Percentiles rank a stretch among this genome's conserved stretches.
These are phyloP conservation scores for Lachnellula subtilissima DNA, from an alignment of 2,329 filamentous ascomycete genomes.

Conservation along the genomic window DNA sequence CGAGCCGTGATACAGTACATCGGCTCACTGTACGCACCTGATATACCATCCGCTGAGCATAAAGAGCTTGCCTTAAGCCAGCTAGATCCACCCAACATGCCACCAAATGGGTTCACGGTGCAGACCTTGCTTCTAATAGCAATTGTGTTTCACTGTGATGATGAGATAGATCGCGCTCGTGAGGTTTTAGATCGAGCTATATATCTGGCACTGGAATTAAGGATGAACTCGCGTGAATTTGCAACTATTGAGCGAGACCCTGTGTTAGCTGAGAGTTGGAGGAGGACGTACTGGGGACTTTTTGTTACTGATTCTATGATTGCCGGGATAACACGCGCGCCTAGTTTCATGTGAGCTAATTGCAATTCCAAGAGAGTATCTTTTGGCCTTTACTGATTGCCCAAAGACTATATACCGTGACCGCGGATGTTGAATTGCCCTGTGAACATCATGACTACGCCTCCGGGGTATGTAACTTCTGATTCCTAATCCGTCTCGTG, in stretches of 20 bases:
- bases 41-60: constrained; percentile 31
- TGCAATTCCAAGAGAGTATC: neutral
- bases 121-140: constrained; percentile 37
- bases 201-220: constrained; percentile 53
- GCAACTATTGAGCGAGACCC: constrained; percentile 37
- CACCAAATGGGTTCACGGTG: constrained; percentile 31
- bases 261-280: constrained; percentile 37
- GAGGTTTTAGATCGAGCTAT: constrained; percentile 44
- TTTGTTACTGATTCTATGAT: constrained; percentile 29
- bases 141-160: constrained; percentile 34
- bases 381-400: constrained; percentile 38
- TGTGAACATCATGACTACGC: constrained; percentile 40
- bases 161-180: constrained; percentile 24
- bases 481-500: neutral
- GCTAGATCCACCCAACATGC: constrained; percentile 26
- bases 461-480: constrained; percentile 32
- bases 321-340: constrained; percentile 16
- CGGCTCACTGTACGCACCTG: constrained; percentile 34
- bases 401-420: constrained; percentile 24
- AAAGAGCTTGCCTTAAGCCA: constrained; percentile 25
- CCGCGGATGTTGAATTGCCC: constrained; percentile 35
- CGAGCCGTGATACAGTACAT: constrained; percentile 34
- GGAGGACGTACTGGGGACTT: constrained; percentile 39
- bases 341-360: constrained; percentile 22
- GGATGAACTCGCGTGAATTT: constrained; percentile 54